A percentile compares a stretch with the other conserved stretches of the same genome.
These are phyloP conservation scores for Aquilaria sinensis DNA, from an alignment of 345 rosid genomes.

Conservation along the genomic window DNA sequence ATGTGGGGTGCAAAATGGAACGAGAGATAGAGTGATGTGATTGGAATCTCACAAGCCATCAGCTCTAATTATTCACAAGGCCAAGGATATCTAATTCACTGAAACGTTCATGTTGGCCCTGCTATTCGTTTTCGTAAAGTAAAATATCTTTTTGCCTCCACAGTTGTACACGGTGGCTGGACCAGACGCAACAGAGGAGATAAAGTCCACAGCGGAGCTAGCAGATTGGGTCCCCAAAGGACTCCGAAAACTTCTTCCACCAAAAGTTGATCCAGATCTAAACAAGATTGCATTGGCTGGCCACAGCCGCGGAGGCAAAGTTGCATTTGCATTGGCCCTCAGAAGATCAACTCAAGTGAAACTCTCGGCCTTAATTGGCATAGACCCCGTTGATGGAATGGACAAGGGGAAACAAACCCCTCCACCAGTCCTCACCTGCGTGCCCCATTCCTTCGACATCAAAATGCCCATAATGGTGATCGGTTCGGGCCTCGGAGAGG, in stretches of 20 bases:
- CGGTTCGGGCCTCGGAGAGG: constrained; percentile 75
- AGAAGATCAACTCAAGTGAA: constrained; percentile 33
- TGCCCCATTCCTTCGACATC: constrained; percentile 62
- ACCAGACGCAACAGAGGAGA: constrained; percentile 58
- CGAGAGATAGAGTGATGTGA: neutral
- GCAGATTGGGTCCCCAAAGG: constrained; percentile 56
- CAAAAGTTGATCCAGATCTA: constrained; percentile 45
- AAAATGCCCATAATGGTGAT: constrained; percentile 54
- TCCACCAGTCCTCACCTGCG: constrained; percentile 63
- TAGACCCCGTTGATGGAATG: constrained; percentile 87
- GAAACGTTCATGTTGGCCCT: too few relatives aligned
- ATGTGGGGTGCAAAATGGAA: neutral
- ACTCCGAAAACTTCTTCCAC: constrained; percentile 43
- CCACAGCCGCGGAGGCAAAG: constrained; percentile 89
- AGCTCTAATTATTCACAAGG: neutral
- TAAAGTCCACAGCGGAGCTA: constrained; percentile 43
- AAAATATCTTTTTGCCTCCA: constrained; percentile 4
- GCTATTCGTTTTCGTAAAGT: neutral
- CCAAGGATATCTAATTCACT: neutral
- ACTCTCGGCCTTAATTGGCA: constrained; percentile 61
- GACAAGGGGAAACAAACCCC: constrained; percentile 63
- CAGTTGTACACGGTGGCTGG: constrained; percentile 73
- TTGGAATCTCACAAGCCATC: neutral
- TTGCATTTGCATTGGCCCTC: constrained; percentile 68
- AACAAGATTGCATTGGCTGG: constrained; percentile 62